These are phyloP conservation scores for Colletotrichum aenigma DNA, from an alignment of 2,329 filamentous ascomycete species.

Conservation along the genomic window DNA sequence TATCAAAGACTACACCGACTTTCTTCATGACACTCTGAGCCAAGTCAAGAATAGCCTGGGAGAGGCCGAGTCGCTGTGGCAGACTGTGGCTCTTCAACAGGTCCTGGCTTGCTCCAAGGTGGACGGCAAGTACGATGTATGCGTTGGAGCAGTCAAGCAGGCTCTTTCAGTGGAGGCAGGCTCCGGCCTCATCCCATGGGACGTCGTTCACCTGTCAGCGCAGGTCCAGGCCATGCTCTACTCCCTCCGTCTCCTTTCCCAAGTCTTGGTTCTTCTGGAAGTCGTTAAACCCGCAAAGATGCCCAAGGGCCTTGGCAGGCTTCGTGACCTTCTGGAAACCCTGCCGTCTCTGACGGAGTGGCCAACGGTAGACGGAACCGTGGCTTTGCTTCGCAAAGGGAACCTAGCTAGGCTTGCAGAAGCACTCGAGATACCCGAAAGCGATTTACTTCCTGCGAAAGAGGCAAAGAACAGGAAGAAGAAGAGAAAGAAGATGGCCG, in stretches of 20 bases:
- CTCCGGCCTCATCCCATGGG: conserved; percentile 48
- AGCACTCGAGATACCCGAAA: not conserved
- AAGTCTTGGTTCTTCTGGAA: conserved; percentile 46
- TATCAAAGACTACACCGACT: conserved; percentile 6
- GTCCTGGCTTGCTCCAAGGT: conserved; percentile 19
- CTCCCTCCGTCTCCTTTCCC: conserved; percentile 61
- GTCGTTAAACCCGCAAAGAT: not conserved
- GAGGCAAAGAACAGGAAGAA: conserved; percentile 9
- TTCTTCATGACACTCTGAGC: conserved; percentile 23
- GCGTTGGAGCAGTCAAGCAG: conserved; percentile 21
- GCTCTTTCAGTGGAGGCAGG: conserved; percentile 15
- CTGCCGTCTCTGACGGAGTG: conserved; percentile 9
- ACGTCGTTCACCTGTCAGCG: conserved; percentile 63
- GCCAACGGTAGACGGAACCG: not conserved
- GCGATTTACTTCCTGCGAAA: conserved; percentile 1
- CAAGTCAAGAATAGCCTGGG: conserved; percentile 23
- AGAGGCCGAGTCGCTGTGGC: conserved; percentile 18
- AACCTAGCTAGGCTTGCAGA: not conserved
- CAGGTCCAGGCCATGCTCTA: conserved; percentile 66
- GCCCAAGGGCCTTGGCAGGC: not conserved
- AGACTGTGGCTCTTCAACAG: conserved; percentile 14
- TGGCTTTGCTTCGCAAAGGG: not conserved
- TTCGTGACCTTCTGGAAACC: not conserved
- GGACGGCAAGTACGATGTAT: conserved; percentile 34
- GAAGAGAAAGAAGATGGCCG: conserved; percentile 5